Base-by-base conservation (phyloP, 176 grass and related monocot genomes). In the Avena insularis region DNA sequence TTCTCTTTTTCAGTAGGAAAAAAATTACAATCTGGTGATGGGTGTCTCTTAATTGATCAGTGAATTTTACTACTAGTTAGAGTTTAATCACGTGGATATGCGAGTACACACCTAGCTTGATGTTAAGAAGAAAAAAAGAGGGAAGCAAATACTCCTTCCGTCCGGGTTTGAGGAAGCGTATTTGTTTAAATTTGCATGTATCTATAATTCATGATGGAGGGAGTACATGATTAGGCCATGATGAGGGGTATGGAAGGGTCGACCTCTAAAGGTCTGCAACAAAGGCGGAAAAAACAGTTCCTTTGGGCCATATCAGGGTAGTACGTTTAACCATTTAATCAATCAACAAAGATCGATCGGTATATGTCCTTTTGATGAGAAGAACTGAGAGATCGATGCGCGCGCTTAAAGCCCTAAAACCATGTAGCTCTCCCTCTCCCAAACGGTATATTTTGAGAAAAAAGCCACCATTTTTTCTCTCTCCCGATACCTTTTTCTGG, bases 161-260 rank as follows among this genome's bases (percentile, higher is more conserved):
- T 35, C 33, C 3, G 33, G 33, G 3, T 35, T 35, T 35, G 33
- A 35, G 33, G 33, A 0, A 0, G 33, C 0, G 3, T 35, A 35
- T 35, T 35, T 35, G 3, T 35, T 35, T 35, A 35, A 3, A 35
- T 35, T 35, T 0, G 33, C 33, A 35, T 35, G 3, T 35, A 35
- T 35, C 3, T 35, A 35, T n/a, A n/a, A n/a, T n/a, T n/a, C n/a
- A n/a, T n/a, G n/a, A n/a, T n/a, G n/a, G n/a, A n/a, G n/a, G n/a
- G n/a, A n/a, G n/a, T n/a, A 65, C 69, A 88, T 88, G 90, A 88
- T 88, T 88, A 85, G 63, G 63, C 65, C 45, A 88, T 88, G 82
- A 88, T 88, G 90, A 46, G 66, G 66, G 53, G 53, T 27, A 13
- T 78, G 64, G 82, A 85, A 88, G 85, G 51, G 55, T 81, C 53